Evolutionary conservation across 768 basidiomycete species (phyloP).

Genomic region (Epithele typhae): DNA sequence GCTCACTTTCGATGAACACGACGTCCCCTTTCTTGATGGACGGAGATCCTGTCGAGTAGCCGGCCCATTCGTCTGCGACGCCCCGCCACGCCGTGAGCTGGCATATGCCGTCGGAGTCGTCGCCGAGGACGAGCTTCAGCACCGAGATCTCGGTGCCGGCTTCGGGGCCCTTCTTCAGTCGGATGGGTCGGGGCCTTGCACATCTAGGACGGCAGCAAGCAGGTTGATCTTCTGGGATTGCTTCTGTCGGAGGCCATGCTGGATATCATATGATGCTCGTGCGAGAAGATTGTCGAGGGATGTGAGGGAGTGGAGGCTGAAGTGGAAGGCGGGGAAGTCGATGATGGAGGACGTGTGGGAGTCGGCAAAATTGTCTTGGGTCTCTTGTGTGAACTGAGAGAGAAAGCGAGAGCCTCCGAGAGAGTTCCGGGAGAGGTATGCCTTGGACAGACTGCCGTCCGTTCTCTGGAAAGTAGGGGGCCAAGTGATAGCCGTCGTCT

Average conservation of each 20-base stretch:
- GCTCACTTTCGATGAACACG: conserved; percentile 63
- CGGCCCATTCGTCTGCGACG: conserved; percentile 69
- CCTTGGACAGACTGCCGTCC: too few species aligned
- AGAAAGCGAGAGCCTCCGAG: too few species aligned
- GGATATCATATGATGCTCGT: too few species aligned
- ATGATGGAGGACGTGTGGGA: conserved; percentile 71
- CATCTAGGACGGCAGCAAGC: conserved; percentile 66
- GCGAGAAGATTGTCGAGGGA: conserved; percentile 30
- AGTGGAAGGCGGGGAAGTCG: conserved; percentile 70
- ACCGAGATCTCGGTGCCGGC: conserved; percentile 67
- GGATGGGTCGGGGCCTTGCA: conserved; percentile 72
- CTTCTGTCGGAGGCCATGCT: too few species aligned
- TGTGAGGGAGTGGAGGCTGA: conserved; percentile 58
- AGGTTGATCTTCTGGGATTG: conserved; percentile 40
- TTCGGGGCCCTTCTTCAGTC: conserved; percentile 62
- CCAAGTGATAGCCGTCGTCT: too few species aligned
- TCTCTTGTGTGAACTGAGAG: conserved; percentile 29
- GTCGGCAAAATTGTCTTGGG: conserved; percentile 48
- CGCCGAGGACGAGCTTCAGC: conserved; percentile 68
- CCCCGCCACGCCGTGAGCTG: conserved; percentile 81
- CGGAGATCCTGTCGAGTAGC: conserved; percentile 30
- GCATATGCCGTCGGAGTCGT: conserved; percentile 63
- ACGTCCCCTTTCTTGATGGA: conserved; percentile 66
- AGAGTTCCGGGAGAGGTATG: too few species aligned
- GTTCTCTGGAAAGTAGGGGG: too few species aligned